Conservation (phyloP, 129 eudicot species). For the Oenanthe sinensis region DNA sequence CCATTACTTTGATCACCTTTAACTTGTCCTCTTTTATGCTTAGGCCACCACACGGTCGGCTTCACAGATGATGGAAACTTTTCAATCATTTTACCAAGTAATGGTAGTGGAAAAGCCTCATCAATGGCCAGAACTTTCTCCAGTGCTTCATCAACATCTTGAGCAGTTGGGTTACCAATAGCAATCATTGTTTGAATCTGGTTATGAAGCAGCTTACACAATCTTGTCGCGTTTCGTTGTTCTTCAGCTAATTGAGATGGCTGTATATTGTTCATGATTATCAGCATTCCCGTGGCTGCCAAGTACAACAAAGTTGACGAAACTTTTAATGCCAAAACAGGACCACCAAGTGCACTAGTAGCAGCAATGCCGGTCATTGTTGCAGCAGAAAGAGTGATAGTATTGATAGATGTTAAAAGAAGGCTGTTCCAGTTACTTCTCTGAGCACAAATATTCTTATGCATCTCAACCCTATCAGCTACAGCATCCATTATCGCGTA, state of each 20-base stretch:
- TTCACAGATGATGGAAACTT: conserved; percentile 47
- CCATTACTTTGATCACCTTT: not conserved
- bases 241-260: conserved; percentile 52
- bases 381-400: conserved; percentile 42
- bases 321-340: conserved; percentile 16
- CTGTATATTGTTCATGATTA: conserved; percentile 40
- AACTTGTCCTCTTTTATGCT: conserved; percentile 8
- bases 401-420: conserved; percentile 34
- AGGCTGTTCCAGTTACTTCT: conserved; percentile 42
- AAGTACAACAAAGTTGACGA: conserved; percentile 30
- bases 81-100: conserved; percentile 78
- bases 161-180: conserved; percentile 16
- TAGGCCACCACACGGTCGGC: conserved; percentile 83
- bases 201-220: conserved; percentile 23
- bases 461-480: conserved; percentile 51
- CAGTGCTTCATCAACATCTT: conserved; percentile 40
- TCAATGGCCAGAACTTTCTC: conserved; percentile 57
- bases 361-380: conserved; percentile 34
- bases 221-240: conserved; percentile 39
- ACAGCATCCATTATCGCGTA: conserved; percentile 36
- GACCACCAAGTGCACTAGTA: conserved; percentile 9
- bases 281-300: conserved; percentile 31
- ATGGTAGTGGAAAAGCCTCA: conserved; percentile 77
- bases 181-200: conserved; percentile 22
- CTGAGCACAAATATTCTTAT: conserved; percentile 35